phyloP scores from a whole-genome alignment of 768 basidiomycete genomes.

The Cyathus striatus region DNA sequence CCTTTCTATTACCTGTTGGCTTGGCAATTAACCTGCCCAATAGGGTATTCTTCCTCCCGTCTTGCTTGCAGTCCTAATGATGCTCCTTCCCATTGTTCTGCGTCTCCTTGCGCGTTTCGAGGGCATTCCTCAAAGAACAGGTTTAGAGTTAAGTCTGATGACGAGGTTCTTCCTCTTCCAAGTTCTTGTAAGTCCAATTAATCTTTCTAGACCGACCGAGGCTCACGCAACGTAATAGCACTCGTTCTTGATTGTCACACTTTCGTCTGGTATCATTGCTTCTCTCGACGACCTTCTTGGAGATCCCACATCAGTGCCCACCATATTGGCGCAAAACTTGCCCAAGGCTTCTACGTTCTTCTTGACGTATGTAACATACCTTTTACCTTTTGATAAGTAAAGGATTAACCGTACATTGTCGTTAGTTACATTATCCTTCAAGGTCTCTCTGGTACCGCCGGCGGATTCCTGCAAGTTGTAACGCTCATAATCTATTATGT shows the following conservation, averaged over 20 bases:
- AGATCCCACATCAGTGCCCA: constrained; percentile 67
- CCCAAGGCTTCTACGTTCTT: constrained; percentile 88
- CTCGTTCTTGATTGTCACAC: constrained; percentile 87
- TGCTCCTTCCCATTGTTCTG: constrained; percentile 79
- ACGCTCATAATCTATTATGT: constrained; percentile 82
- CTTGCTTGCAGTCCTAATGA: constrained; percentile 84
- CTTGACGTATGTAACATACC: constrained; percentile 55
- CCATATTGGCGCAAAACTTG: constrained; percentile 69
- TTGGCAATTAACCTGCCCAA: too few relatives aligned
- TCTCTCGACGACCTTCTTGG: constrained; percentile 58
- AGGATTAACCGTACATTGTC: constrained; percentile 1
- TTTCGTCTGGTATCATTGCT: constrained; percentile 78
- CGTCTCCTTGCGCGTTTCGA: constrained; percentile 80
- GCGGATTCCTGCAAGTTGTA: constrained; percentile 77
- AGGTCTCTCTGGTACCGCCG: constrained; percentile 74
- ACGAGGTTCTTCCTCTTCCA: constrained; percentile 89
- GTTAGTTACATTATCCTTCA: constrained; percentile 72
- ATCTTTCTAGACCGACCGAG: too few relatives aligned
- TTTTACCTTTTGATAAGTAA: neutral
- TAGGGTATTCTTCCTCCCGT: constrained; percentile 87
- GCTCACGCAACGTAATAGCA: too few relatives aligned
- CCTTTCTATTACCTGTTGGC: too few relatives aligned
- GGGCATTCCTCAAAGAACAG: constrained; percentile 82
- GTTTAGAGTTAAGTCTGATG: constrained; percentile 89
- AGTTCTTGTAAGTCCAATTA: constrained; percentile 67